phyloP scores from a whole-genome alignment of 306 rosid species.

The Trifolium fragiferum region DNA sequence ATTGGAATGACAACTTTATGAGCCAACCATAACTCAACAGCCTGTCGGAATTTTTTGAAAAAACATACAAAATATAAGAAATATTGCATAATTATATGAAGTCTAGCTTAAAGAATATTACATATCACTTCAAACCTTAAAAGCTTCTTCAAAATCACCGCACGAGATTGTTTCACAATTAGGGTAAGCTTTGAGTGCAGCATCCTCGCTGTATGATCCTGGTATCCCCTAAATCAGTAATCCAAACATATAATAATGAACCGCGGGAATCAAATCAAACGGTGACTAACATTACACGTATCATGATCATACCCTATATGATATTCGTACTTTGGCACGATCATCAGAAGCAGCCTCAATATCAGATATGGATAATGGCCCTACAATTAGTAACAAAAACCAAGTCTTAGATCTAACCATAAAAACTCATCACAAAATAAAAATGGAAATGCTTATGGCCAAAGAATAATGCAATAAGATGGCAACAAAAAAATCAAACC shows the following conservation, averaged over 20 bases:
- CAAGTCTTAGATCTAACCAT: not conserved
- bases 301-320: conserved; percentile 62
- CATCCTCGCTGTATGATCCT: conserved; percentile 73
- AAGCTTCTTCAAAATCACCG: conserved; percentile 69
- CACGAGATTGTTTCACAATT: conserved; percentile 73
- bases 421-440: conserved; percentile 32
- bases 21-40: conserved; percentile 77
- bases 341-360: conserved; percentile 48
- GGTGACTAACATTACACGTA: conserved; percentile 15
- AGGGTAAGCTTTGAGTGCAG: conserved; percentile 75
- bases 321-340: conserved; percentile 52
- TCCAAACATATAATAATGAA: conserved; percentile 47
- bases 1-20: conserved; percentile 73
- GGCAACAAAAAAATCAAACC: conserved; percentile 12
- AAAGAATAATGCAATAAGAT: not conserved
- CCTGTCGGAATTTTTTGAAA: conserved; percentile 42
- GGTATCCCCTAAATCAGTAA: conserved; percentile 62
- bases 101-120: conserved; percentile 8
- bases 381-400: conserved; percentile 45
- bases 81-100: not conserved
- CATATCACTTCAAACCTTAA: conserved; percentile 56
- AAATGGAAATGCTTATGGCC: not conserved
- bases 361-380: conserved; percentile 62
- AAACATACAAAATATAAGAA: not conserved
- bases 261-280: conserved; percentile 11